Evolutionary conservation across 371 early-diverging fungal species (phyloP), one percentile per base, ranked within the genome.

Genomic region (Circinella umbellata): DNA sequence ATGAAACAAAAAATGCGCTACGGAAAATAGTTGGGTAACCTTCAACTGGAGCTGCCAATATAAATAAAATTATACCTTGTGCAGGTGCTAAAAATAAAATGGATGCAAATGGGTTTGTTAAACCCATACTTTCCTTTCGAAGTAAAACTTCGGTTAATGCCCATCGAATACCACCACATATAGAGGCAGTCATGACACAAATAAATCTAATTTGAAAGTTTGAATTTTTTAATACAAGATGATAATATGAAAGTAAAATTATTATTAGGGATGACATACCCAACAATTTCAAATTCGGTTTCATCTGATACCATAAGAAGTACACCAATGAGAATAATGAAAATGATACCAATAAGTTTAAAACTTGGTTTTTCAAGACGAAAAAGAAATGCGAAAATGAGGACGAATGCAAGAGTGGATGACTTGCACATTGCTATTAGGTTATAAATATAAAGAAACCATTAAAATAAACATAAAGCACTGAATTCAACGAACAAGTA

Each of bases 91-190:
- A 74, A 67, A 88, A 90, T 64, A 89, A 87, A 66, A 93, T 93
- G 63, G 92, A 81, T 34, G 93, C 94, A 42, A 96, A 80, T 1
- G 96, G 97, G 73, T 95, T 93, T 62, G 89, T 90, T 82, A 93
- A 87, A 10, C 94, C 92, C 70, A 90, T 83, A 53, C 80, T 79
- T 68, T 88, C 89, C 73, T 90, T 89, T 66, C 91, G 84, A 18
- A 98, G 78, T 20, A 97, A 80, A 20, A 96, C 89, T 73, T 97
- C 96, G 1, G 96, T 97, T 57, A 96, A 81, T 18, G 95, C 90
- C 94, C 94, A 93, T 61, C 94, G 87, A 55, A 94, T 75, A 42
- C 98, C 98, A 54, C 94, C 89, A 76, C 91, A 86, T 8, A 92
- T 87, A n/a, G 96, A 86, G 11, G 97, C 95, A 17, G 82, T 73